Percentiles rank a stretch among this genome's conserved stretches.
These are phyloP conservation scores for Lasiodiplodia sp. DNA, from an alignment of 2,329 filamentous ascomycete species.

Conservation along the genomic window DNA sequence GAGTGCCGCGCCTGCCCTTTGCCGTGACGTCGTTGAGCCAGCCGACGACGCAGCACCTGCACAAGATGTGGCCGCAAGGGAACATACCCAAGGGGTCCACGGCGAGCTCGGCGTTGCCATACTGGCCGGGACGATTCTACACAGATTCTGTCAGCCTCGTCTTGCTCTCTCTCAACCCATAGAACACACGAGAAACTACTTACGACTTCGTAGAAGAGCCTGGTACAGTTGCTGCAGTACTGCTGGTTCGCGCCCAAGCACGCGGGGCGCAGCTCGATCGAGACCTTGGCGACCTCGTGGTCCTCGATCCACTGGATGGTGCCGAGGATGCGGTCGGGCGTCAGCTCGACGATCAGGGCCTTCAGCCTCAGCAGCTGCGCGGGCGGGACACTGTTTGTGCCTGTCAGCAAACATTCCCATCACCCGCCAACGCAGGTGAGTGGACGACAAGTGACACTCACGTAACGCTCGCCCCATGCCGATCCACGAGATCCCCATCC, in stretches of 20 bases:
- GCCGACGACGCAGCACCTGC: neutral
- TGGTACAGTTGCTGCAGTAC: neutral
- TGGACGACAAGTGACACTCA: neutral
- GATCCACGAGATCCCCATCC: no score
- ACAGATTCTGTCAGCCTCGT: neutral
- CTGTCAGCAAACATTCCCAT: neutral
- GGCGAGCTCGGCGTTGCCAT: no score
- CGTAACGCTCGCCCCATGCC: neutral
- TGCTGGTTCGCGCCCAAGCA: neutral
- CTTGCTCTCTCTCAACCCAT: neutral
- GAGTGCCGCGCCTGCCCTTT: neutral
- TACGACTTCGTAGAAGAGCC: neutral
- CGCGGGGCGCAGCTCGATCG: neutral
- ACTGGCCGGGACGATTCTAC: neutral
- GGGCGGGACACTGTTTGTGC: neutral
- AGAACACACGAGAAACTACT: neutral
- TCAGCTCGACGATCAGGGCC: neutral
- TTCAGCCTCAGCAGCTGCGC: neutral
- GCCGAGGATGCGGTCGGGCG: neutral
- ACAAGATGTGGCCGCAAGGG: neutral
- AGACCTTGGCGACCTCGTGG: neutral
- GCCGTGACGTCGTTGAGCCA: neutral
- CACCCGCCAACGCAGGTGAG: no score
- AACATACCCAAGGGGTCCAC: neutral
- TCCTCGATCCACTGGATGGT: constrained; percentile 14